Base-by-base conservation (phyloP, 2,329 filamentous ascomycete genomes). In the Diaporthe capsici region DNA sequence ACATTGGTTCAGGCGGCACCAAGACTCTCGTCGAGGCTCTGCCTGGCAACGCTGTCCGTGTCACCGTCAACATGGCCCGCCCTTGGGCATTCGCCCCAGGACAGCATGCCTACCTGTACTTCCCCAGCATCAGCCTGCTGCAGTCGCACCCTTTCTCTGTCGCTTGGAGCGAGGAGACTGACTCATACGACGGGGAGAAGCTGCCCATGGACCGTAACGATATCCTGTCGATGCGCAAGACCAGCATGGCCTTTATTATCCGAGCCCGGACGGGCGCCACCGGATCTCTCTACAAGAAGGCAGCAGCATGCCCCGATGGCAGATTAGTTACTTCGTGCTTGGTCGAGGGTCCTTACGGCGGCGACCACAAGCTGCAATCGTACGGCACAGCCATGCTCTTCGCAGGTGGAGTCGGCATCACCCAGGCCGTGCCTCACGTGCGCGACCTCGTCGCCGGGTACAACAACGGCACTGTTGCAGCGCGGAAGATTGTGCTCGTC, bases 121-220 rank as follows among this genome's bases (percentile, higher is more conserved):
- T 96, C 84, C 94, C 94, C 10, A 87, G 88, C 7, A 86, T 96
- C 80, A 93, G 93, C 77, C 88, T 92, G 77, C 93, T 91, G 90
- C 93, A 94, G 79, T 95, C 93, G 63, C 94, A 96, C 81, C 94
- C 94, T 1, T 96, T 96, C 86, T 94, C 93, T 3, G 88, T 95
- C 58, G 93, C 93, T 49, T 96, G 94, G 94, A 92, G 91, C 78
- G 92, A 95, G 76, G 92, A 94, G 77, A 88, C 86, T 57, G 88
- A 90, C 75, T 84, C 86, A 68, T 79, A 86, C 17, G 85, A 84
- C 71, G 82, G 84, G 15, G 90, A 92, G 77, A 90, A 90, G 83
- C 84, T 92, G 53, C 88, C 89, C n/a, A 89, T 90, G 84, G 89
- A 87, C 78, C 87, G 89, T 67, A 89, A 91, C 78, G 91, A 93